Evolutionary conservation across 1,139 yeast species (phyloP), one percentile per base, ranked within the genome.

Genomic region (Hanseniaspora uvarum): DNA sequence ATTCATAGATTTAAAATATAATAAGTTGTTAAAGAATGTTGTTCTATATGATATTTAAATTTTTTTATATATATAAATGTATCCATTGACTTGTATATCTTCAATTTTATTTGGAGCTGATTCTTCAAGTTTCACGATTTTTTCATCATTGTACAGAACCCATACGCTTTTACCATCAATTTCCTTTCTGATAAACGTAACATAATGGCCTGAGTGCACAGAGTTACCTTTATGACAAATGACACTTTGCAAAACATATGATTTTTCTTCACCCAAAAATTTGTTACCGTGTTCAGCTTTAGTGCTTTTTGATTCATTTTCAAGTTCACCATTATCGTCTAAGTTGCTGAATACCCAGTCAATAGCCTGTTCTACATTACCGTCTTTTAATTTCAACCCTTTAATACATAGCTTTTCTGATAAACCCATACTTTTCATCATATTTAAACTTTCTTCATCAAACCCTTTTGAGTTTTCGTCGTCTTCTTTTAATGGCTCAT

Each of bases 191-290:
- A 88, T 73, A 62, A 85, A 92, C 0, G 84, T 89, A 40, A 94
- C 97, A 65, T 92, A 92, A 67, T 92, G 99, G 0, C 98, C 98
- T 0, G 96, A 87, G 58, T 92, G 96, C 1, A 92, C 86, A 19
- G 96, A 86, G 0, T 83, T 75, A 11, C 99, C 99, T 66, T 92
- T 92, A 67, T 92, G 99, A 64, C 97, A 89, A 23, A 92, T 76
- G 10, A 87, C 86, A 0, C 87, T 86, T 54, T 78, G 75, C 46
- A 92, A 69, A 16, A 64, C 62, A 64, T 85, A 92, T 37, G 62
- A 58, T n/a, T 59, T 56, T 28, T 68, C 67, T 5, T 69, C 65
- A 11, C 61, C 64, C 5, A 5, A 6, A 11, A 12, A 31, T 1
- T 62, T 19, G 46, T 68, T 60, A 6, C 61, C 59, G 5, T 59